Base-by-base conservation (phyloP, 352 stramenopile genomes). In the Globisporangium camurandrum region DNA sequence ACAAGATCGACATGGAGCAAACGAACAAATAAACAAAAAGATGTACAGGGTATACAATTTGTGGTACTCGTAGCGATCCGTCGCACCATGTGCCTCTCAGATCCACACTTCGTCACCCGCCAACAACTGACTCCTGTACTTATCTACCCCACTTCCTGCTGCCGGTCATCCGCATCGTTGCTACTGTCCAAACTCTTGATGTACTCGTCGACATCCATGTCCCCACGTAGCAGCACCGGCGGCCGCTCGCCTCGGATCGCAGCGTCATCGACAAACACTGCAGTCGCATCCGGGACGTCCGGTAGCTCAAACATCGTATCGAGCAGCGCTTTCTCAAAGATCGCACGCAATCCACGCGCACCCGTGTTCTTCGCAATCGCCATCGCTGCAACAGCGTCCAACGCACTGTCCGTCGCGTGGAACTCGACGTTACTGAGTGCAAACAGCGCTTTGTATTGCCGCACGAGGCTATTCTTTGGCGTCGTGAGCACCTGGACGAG, bases 371-470 rank as follows among this genome's bases (percentile, higher is more conserved):
- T 95, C 49, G 65, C 66, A 47, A 98, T 81, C 16, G 96, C 95
- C 34, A 88, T 89, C 47, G 88, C 81, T 0, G 96, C 95, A 45
- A 98, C 93, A 22, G 96, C 95, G 46, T 91, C 70, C n/a, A 99
- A 62, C n/a, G 93, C 95, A 26, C 76, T 85, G 40, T 97, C 82
- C 0, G 95, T 98, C 28, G 96, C 75, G 67, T 98, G 86, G 59
- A 99, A 98, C 46, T 98, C 88, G 41, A 98, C 93, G 66, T 95
- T 83, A 66, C 97, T 95, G 54, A 98, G 85, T 23, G 88, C 87
- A 69, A 99, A 98, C 28, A 98, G 71, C 23, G 88, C 94, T 46
- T 89, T 92, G 75, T 98, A 99, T 72, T 99, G 96, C 63, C 96
- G 96, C 53, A 98, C 77, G 17, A 99, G 84, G 37, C 93, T 97